Evolutionary conservation across 306 rosid genomes (phyloP), one percentile per base, ranked within the genome.

Genomic region (Begonia peltatifolia): DNA sequence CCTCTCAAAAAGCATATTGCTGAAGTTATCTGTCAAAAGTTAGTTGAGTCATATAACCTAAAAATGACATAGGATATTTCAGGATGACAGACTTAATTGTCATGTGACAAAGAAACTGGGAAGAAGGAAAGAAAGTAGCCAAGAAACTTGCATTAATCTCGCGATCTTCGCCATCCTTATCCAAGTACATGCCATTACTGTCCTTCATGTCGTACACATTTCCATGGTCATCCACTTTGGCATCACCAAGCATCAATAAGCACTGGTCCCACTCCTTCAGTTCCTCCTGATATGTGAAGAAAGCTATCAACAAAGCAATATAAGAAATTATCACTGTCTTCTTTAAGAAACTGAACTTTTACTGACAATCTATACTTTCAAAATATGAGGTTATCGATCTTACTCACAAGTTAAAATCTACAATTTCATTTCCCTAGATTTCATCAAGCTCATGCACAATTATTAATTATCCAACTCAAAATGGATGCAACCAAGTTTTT

Each of bases 191-290:
- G 46, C 72, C 79, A 74, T 76, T 76, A 12, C 76, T 60, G 50
- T 82, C 93, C 70, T 79, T 82, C 0, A 69, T 73, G 60, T 84
- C 83, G 18, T 64, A 76, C 50, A 84, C 74, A 52, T 78, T 78
- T 41, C 95, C 97, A 46, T 82, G 68, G 6, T 89, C 95, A 46
- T 89, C 95, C 63, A 80, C 89, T 66, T 78, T 82, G 5, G 90
- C 95, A 13, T 82, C 87, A 9, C 85, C 84, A 30, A 85, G 84
- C 94, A 90, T 85, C 12, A 69, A 62, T 9, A 90, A 61, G 67
- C 97, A 90, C 30, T 90, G 97, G 57, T 86, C 90, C 97, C 95
- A 90, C 62, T 90, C 95, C 82, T 86, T 90, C 74, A 90, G 66
- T 53, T 90, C 97, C 74, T 80, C 95, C 95, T 88, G 52, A 67